Base-by-base conservation (phyloP, 495 filamentous ascomycete genomes). In the Trypethelium eluteriae region DNA sequence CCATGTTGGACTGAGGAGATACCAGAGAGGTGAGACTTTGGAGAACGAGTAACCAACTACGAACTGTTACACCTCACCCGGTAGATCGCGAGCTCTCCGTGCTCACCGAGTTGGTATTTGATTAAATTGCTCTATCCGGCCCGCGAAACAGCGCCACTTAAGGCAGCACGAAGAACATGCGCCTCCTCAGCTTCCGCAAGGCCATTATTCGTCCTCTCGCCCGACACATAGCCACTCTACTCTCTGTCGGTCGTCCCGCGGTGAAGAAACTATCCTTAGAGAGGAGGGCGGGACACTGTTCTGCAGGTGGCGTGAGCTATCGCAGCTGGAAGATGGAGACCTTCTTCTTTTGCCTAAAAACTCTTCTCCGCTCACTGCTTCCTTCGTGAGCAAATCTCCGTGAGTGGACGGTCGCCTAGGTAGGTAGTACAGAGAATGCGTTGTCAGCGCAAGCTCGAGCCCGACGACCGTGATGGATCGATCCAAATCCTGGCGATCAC, bases 281-380 rank as follows among this genome's bases (percentile, higher is more conserved):
- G 32, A 36, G 32, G 36, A 59, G 34, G 7, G 32, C 32, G 36
- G 32, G 32, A 32, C 53, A 5, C 5, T 59, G 53, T 59, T 36
- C 53, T 59, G 53, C 53, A 59, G 18, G 53, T 59, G 53, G 53
- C 53, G n/a, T 59, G 53, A 7, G 7, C 25, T 32, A 14, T 32
- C 18, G 25, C 32, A 35, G 18, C 53, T 59, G 53, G 2, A 59
- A 35, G 25, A 59, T 7, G 2, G 14, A 59, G 4, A 59, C 53
- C 53, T 59, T 59, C 53, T 59, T 35, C 25, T 59, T 59, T 59
- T 34, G 53, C 32, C 53, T 36, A 7, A 59, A 34, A 14, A 59
- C 4, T 9, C 53, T 11, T 36, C 53, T 59, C 18, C 7, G n/a
- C 53, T 59, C 32, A 59, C 53, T 36, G 32, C 53, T 35, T 59